Percentiles rank a stretch among this genome's conserved stretches.
phyloP scores from a whole-genome alignment of 257 asterid species.

The Osmanthus fragrans region DNA sequence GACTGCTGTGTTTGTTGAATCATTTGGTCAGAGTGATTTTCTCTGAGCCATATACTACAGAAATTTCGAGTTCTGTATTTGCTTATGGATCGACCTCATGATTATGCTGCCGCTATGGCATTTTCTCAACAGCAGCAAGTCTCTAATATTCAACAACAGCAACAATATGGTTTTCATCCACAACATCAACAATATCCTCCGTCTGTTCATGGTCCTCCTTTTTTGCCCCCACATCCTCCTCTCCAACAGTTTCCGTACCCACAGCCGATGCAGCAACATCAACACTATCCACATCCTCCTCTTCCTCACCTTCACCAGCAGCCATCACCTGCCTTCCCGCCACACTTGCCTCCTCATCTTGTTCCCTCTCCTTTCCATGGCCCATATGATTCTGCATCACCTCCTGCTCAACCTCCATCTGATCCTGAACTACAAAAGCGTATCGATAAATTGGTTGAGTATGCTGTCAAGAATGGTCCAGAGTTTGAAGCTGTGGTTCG shows the following conservation, averaged over 20 bases:
- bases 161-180: constrained; percentile 78
- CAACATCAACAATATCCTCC: constrained; percentile 90
- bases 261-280: constrained; percentile 77
- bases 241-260: constrained; percentile 83
- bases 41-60: neutral
- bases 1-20: neutral
- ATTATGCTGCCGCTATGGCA: constrained; percentile 73
- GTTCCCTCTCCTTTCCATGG: constrained; percentile 70
- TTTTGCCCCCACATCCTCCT: constrained; percentile 77
- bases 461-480: constrained; percentile 92
- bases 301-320: constrained; percentile 78
- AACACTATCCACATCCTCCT: constrained; percentile 66
- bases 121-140: constrained; percentile 82
- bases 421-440: constrained; percentile 94
- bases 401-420: constrained; percentile 86
- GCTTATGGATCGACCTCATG: constrained; percentile 87
- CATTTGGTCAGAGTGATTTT: neutral
- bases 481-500: constrained; percentile 97
- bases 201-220: constrained; percentile 77
- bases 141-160: constrained; percentile 55
- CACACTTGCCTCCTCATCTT: constrained; percentile 74
- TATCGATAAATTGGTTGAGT: constrained; percentile 85
- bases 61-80: neutral
- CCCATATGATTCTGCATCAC: constrained; percentile 72
- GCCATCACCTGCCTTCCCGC: constrained; percentile 69